Conservation (phyloP, 2,329 filamentous ascomycete species). For the Tolypocladium paradoxum region DNA sequence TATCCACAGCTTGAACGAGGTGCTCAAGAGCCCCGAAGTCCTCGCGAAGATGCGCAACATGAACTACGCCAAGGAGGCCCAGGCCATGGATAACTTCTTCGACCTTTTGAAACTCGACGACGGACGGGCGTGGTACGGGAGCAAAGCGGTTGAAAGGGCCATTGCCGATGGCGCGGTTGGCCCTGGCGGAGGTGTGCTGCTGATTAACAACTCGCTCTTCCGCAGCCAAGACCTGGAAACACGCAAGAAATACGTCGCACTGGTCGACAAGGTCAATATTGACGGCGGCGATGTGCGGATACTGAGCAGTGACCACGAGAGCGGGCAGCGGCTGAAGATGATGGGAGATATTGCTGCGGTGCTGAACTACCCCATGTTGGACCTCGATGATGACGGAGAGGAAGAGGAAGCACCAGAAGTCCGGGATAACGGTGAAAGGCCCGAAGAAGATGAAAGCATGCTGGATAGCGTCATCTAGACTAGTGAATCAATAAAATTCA, state of each 20-base stretch:
- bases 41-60: slow-evolving; percentile 70
- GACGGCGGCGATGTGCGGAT: slow-evolving; percentile 81
- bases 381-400: slow-evolving; percentile 62
- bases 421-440: slow-evolving; percentile 7
- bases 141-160: slow-evolving; percentile 68
- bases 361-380: slow-evolving; percentile 76
- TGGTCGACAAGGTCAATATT: slow-evolving; percentile 81
- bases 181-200: slow-evolving; percentile 68
- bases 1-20: slow-evolving; percentile 77
- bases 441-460: slow-evolving; percentile 18
- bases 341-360: slow-evolving; percentile 84
- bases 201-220: slow-evolving; percentile 84
- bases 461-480: slow-evolving; percentile 22
- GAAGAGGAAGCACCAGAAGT: slow-evolving; percentile 19
- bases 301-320: slow-evolving; percentile 91
- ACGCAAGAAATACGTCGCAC: slow-evolving; percentile 67
- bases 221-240: slow-evolving; percentile 68
- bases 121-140: slow-evolving; percentile 83
- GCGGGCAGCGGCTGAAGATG: slow-evolving; percentile 72
- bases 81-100: slow-evolving; percentile 75
- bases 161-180: slow-evolving; percentile 84
- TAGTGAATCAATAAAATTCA: background rate
- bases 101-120: slow-evolving; percentile 72
- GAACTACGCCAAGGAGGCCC: slow-evolving; percentile 76
- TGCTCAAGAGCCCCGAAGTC: slow-evolving; percentile 73